Percentiles rank a stretch among this genome's conserved stretches.
Evolutionary conservation across 2,329 filamentous ascomycete species (phyloP).

Genomic region (Amesomyces nigricolor): DNA sequence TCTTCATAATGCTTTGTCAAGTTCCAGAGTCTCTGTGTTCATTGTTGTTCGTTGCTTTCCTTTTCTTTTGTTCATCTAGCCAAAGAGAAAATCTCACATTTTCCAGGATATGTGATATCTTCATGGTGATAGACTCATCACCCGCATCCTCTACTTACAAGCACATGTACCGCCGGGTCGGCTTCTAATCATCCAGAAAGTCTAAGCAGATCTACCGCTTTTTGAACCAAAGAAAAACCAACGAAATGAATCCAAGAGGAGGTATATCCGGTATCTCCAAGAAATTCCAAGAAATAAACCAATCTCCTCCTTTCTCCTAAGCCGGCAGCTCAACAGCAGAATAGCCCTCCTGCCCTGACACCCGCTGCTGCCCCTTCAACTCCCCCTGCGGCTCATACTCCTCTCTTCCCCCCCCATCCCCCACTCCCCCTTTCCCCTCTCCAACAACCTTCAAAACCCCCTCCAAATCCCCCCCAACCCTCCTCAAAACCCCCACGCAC

Average conservation of each 20-base stretch:
- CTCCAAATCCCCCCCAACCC: conserved; percentile 40
- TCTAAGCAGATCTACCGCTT: conserved; percentile 6
- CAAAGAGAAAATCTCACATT: neutral
- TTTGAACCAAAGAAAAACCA: neutral
- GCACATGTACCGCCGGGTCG: neutral
- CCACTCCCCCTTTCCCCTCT: neutral
- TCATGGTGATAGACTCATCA: too few relatives aligned
- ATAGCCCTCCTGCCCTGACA: neutral
- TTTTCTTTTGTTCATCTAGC: too few relatives aligned
- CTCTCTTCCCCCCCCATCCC: neutral
- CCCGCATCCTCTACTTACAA: neutral
- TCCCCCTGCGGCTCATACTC: too few relatives aligned
- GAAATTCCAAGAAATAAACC: too few relatives aligned
- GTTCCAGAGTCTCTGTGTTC: too few relatives aligned
- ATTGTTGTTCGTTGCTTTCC: too few relatives aligned
- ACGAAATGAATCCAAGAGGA: neutral
- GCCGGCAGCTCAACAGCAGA: neutral
- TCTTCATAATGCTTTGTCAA: too few relatives aligned
- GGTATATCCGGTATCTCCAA: too few relatives aligned
- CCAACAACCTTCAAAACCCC: conserved; percentile 35
- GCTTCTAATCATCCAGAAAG: neutral
- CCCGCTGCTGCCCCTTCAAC: too few relatives aligned
- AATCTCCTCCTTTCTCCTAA: too few relatives aligned
- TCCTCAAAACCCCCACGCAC: conserved; percentile 41
- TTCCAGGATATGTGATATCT: too few relatives aligned